A percentile compares a stretch with the other conserved stretches of the same genome.
Evolutionary conservation across 352 stramenopile genomes (phyloP).

Genomic region (Globisporangium carolinianum): DNA sequence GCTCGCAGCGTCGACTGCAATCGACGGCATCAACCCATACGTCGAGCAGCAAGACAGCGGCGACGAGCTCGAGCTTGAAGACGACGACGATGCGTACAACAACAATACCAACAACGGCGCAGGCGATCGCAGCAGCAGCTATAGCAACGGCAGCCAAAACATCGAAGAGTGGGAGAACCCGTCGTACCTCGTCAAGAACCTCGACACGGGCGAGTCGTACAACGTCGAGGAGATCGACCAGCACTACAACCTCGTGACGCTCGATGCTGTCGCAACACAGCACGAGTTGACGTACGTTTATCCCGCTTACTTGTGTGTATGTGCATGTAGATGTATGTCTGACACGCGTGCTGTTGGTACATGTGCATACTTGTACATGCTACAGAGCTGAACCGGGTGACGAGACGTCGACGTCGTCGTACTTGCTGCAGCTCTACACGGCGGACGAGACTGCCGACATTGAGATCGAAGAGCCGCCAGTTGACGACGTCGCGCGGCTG

Average conservation of each 20-base stretch:
- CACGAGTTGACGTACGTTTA: conserved; percentile 43
- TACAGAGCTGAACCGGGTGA: not conserved
- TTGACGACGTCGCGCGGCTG: conserved; percentile 21
- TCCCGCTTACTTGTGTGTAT: not conserved
- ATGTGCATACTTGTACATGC: too few relatives aligned
- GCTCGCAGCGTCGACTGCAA: not conserved
- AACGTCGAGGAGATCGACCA: conserved; percentile 80
- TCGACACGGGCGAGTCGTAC: conserved; percentile 75
- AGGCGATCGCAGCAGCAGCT: not conserved
- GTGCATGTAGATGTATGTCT: too few relatives aligned
- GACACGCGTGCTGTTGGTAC: too few relatives aligned
- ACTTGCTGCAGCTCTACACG: conserved; percentile 71
- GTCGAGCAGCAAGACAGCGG: conserved; percentile 27
- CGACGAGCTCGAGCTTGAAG: conserved; percentile 19
- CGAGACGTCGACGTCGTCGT: conserved; percentile 45
- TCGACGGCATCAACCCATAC: conserved; percentile 39
- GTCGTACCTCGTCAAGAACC: conserved; percentile 75
- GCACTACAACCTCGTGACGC: conserved; percentile 68
- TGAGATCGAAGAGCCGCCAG: conserved; percentile 52
- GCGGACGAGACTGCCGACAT: conserved; percentile 77
- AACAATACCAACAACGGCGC: conserved; percentile 12
- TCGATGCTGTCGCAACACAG: conserved; percentile 57
- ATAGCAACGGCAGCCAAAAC: conserved; percentile 20
- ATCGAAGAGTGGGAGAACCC: conserved; percentile 66
- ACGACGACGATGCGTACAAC: conserved; percentile 18